These are phyloP conservation scores for Scenedesmus sp. DNA, from an alignment of 163 green algal species.

Conservation along the genomic window DNA sequence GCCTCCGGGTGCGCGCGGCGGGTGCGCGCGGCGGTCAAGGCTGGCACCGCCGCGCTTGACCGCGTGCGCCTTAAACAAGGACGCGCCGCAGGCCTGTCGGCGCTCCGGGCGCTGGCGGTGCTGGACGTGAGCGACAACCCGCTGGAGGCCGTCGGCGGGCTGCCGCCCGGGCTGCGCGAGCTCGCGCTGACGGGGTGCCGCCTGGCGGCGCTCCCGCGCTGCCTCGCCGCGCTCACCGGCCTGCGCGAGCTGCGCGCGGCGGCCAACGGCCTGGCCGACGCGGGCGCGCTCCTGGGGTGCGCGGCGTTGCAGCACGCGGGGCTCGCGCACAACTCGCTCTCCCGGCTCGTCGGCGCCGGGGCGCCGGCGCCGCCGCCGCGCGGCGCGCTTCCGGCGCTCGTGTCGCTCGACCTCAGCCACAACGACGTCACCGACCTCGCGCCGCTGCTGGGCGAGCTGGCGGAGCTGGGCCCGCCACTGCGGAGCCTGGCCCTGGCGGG, in stretches of 20 bases:
- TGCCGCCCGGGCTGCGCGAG: constrained; percentile 7
- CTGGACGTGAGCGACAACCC: constrained; percentile 37
- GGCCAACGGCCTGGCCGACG: constrained; percentile 74
- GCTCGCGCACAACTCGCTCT: constrained; percentile 81
- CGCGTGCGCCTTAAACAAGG: too few relatives aligned
- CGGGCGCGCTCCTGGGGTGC: constrained; percentile 62
- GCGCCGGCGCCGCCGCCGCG: too few relatives aligned
- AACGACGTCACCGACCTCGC: constrained; percentile 27
- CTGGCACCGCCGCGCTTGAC: too few relatives aligned
- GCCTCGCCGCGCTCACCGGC: constrained; percentile 33
- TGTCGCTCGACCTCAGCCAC: constrained; percentile 38
- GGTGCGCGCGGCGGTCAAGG: too few relatives aligned
- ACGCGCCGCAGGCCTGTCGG: too few relatives aligned
- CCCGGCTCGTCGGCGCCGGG: too few relatives aligned
- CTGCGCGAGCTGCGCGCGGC: constrained; percentile 70
- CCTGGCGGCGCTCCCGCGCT: not conserved
- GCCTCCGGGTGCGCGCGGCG: not conserved
- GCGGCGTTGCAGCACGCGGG: constrained; percentile 76
- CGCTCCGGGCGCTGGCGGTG: too few relatives aligned
- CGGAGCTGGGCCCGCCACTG: constrained; percentile 41
- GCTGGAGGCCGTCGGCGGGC: not conserved
- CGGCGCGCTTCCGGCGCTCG: too few relatives aligned
- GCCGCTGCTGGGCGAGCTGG: not conserved
- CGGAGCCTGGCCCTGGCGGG: constrained; percentile 30
- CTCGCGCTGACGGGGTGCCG: constrained; percentile 17